These are phyloP conservation scores for Colletotrichum horii DNA, from an alignment of 2,329 filamentous ascomycete species.

Conservation along the genomic window DNA sequence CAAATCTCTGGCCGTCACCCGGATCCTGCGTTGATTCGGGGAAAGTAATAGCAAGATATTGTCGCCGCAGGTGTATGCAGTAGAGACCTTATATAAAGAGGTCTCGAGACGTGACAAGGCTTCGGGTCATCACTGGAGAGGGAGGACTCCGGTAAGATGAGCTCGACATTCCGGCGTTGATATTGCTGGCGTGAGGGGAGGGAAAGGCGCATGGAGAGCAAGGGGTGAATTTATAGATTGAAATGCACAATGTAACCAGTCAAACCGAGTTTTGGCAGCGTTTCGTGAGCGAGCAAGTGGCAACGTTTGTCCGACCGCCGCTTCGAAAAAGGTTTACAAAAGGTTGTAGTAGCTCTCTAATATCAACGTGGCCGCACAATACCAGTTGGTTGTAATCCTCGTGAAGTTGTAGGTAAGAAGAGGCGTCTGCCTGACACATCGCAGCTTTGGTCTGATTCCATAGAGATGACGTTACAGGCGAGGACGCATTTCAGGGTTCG, in stretches of 20 bases:
- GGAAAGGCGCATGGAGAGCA: too few relatives aligned
- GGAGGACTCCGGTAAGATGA: not conserved
- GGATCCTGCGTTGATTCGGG: not conserved
- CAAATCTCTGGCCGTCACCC: not conserved
- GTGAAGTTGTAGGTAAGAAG: not conserved
- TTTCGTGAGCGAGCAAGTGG: too few relatives aligned
- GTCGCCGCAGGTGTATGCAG: accelerated
- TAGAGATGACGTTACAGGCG: too few relatives aligned
- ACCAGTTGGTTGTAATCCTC: too few relatives aligned
- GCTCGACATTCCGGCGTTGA: too few relatives aligned
- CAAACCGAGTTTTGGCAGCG: too few relatives aligned
- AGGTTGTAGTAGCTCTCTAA: not conserved
- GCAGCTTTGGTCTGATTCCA: not conserved
- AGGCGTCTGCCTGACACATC: not conserved
- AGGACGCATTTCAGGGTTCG: too few relatives aligned
- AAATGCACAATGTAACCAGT: too few relatives aligned
- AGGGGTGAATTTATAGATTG: too few relatives aligned
- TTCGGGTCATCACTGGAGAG: not conserved
- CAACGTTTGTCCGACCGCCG: too few relatives aligned
- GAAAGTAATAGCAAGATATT: accelerated
- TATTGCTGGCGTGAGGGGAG: too few relatives aligned
- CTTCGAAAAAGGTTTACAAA: not conserved
- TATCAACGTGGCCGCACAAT: not conserved
- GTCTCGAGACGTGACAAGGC: not conserved
- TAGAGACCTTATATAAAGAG: not conserved